Conservation (phyloP, 805 yeast species). For the Candida railenensis region DNA sequence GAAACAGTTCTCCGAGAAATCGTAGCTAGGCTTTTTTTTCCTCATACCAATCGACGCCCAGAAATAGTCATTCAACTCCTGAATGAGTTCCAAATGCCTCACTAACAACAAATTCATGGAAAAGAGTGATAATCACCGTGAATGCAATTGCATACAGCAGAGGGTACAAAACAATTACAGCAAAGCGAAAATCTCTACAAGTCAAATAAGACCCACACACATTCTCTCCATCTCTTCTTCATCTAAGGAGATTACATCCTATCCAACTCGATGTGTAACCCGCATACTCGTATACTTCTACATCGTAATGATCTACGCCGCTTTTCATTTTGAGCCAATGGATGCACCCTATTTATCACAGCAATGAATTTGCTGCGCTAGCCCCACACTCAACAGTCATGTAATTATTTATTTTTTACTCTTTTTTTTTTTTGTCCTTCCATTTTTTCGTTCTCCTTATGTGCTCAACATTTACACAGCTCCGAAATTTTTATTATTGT, state of each 20-base stretch:
- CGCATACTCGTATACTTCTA: too few species aligned
- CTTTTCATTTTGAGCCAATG: neutral
- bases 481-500: neutral
- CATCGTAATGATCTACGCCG: too few species aligned
- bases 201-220: too few species aligned
- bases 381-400: neutral
- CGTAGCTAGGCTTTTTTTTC: too few species aligned
- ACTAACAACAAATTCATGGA: too few species aligned
- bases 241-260: too few species aligned
- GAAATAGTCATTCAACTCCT: neutral
- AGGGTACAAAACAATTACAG: neutral
- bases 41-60: neutral
- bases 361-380: neutral
- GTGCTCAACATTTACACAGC: neutral
- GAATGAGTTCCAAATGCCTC: too few species aligned
- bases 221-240: too few species aligned
- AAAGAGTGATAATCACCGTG: neutral
- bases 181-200: too few species aligned
- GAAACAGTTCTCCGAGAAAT: neutral
- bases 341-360: neutral
- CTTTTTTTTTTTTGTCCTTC: neutral
- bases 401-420: neutral
- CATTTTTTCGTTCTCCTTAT: neutral
- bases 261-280: too few species aligned
- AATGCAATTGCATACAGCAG: neutral